A percentile compares a stretch with the other conserved stretches of the same genome.
Conservation (phyloP, 768 basidiomycete species). For the Coprinellus aureogranulatus region DNA sequence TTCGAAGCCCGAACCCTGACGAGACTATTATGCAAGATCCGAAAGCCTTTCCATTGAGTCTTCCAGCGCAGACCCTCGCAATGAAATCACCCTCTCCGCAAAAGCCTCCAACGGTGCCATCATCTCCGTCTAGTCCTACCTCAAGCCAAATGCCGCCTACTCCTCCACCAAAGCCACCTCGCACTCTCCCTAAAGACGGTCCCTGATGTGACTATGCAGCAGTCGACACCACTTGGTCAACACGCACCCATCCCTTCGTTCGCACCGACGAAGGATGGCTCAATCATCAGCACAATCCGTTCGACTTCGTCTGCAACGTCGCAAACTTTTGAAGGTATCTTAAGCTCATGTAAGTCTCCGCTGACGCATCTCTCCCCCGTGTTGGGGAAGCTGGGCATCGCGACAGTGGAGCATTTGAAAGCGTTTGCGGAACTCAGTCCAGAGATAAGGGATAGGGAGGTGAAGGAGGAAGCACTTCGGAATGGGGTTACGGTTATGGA, state of each 20-base stretch:
- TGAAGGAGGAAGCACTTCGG: slow-evolving; percentile 67
- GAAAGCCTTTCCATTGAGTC: not conserved
- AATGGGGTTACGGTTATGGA: slow-evolving; percentile 71
- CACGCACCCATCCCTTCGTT: slow-evolving; percentile 32
- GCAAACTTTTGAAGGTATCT: slow-evolving; percentile 48
- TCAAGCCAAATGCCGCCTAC: slow-evolving; percentile 1
- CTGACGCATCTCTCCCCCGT: slow-evolving; percentile 60
- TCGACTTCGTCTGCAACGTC: slow-evolving; percentile 15
- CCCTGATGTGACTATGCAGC: not conserved
- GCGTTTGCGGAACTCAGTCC: slow-evolving; percentile 62
- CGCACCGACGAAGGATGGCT: slow-evolving; percentile 37
- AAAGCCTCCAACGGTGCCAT: not conserved
- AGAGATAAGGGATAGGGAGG: slow-evolving; percentile 64
- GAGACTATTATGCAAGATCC: not conserved
- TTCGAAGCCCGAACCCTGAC: not conserved
- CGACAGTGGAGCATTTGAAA: slow-evolving; percentile 56
- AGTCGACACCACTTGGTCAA: slow-evolving; percentile 24
- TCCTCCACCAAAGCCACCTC: slow-evolving; percentile 7
- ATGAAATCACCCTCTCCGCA: not conserved
- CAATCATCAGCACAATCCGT: slow-evolving; percentile 43
- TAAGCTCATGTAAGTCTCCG: slow-evolving; percentile 64
- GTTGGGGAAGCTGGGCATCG: slow-evolving; percentile 57
- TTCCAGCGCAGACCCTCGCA: not conserved
- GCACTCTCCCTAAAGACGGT: not conserved
- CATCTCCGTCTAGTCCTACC: not conserved